Percentiles rank a stretch among this genome's conserved stretches.
Evolutionary conservation across 2,329 filamentous ascomycete species (phyloP).

Genomic region (Metarhizium rileyi): DNA sequence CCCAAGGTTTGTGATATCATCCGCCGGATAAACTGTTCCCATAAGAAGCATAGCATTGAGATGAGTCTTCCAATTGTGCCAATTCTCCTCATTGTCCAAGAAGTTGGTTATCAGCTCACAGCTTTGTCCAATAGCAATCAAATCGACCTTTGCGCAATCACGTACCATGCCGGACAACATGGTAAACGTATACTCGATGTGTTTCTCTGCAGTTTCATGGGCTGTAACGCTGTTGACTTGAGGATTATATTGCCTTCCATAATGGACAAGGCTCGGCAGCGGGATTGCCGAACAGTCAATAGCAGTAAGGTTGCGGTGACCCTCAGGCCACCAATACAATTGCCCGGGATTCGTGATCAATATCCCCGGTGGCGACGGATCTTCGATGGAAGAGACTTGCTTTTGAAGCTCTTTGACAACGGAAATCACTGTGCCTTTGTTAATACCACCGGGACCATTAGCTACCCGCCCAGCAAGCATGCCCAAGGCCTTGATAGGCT

Average conservation of each 20-base stretch:
- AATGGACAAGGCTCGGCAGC: slow-evolving; percentile 52
- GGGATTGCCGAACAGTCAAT: slow-evolving; percentile 48
- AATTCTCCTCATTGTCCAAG: slow-evolving; percentile 45
- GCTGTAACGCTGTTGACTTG: slow-evolving; percentile 51
- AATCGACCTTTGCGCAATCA: slow-evolving; percentile 47
- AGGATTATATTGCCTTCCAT: slow-evolving; percentile 39
- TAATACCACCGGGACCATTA: slow-evolving; percentile 53
- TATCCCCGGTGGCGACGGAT: slow-evolving; percentile 42
- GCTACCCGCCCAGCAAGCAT: slow-evolving; percentile 62
- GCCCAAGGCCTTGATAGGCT: slow-evolving; percentile 62
- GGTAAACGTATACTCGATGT: slow-evolving; percentile 59
- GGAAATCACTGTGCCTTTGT: slow-evolving; percentile 59
- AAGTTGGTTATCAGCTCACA: slow-evolving; percentile 48
- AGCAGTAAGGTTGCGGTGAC: slow-evolving; percentile 48
- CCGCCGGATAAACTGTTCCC: slow-evolving; percentile 33
- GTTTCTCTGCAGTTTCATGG: slow-evolving; percentile 47
- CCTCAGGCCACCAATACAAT: slow-evolving; percentile 63
- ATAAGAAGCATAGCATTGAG: slow-evolving; percentile 41
- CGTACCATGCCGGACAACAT: slow-evolving; percentile 44
- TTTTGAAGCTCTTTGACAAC: slow-evolving; percentile 41
- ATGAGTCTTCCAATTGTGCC: slow-evolving; percentile 31
- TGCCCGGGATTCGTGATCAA: slow-evolving; percentile 73
- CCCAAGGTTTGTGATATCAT: slow-evolving; percentile 29
- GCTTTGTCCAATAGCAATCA: slow-evolving; percentile 63
- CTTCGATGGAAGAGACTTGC: slow-evolving; percentile 23